A percentile compares a stretch with the other conserved stretches of the same genome.
phyloP scores from a whole-genome alignment of 2,329 filamentous ascomycete species.

The Calycina herbarum region DNA sequence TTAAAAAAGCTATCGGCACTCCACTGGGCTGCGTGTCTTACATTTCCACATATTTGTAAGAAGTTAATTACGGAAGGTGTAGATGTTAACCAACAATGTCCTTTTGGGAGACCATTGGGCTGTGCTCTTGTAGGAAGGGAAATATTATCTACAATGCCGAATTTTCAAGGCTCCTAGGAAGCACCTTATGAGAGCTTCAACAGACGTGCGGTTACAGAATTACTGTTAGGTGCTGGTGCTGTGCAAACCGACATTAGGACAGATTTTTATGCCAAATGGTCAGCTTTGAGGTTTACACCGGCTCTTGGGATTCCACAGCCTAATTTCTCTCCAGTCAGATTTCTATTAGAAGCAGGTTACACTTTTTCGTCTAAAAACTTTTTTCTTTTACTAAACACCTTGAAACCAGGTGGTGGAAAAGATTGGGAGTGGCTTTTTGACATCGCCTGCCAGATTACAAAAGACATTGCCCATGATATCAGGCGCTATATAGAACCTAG shows the following conservation, averaged over 20 bases:
- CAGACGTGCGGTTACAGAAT: neutral
- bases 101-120: neutral
- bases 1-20: neutral
- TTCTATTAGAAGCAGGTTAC: neutral
- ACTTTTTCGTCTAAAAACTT: neutral
- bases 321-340: neutral
- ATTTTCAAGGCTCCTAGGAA: neutral
- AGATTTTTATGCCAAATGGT: neutral
- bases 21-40: neutral
- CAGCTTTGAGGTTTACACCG: neutral
- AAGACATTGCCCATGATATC: neutral
- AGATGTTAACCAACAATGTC: neutral
- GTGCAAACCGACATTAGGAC: neutral
- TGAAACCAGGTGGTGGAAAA: neutral
- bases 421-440: neutral
- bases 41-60: neutral
- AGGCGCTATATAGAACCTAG: neutral
- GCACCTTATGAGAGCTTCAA: neutral
- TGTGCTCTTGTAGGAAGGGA: neutral
- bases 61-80: neutral
- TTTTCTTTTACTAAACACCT: neutral
- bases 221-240: neutral
- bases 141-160: neutral
- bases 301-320: neutral
- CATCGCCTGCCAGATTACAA: neutral